Evolutionary conservation across 371 early-diverging fungal species (phyloP).

Genomic region (Mucor circinelloides): DNA sequence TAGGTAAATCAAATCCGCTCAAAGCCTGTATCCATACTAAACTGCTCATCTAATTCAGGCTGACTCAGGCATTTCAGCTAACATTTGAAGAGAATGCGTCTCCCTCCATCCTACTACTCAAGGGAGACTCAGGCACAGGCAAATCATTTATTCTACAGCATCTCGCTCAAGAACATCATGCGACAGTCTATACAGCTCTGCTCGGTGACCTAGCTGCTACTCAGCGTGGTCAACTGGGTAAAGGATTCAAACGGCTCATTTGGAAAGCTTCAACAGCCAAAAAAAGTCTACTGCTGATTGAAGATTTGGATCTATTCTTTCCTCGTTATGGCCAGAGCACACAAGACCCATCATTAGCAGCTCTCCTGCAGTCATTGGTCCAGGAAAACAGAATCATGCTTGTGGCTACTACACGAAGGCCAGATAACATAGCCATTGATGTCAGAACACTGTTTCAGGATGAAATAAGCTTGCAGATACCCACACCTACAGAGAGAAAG

Average conservation of each 20-base stretch:
- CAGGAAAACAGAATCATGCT: not conserved
- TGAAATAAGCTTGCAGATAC: slow-evolving; percentile 47
- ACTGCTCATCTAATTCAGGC: slow-evolving; percentile 12
- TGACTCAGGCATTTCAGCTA: slow-evolving; percentile 42
- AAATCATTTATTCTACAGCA: slow-evolving; percentile 35
- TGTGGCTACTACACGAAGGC: slow-evolving; percentile 15
- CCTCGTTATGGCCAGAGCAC: slow-evolving; percentile 41
- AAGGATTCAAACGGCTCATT: slow-evolving; percentile 36
- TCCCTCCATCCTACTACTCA: slow-evolving; percentile 26
- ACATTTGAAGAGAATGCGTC: slow-evolving; percentile 19
- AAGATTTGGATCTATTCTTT: slow-evolving; percentile 60
- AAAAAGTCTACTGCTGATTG: slow-evolving; percentile 45
- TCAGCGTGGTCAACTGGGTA: slow-evolving; percentile 39
- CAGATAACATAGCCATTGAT: not conserved
- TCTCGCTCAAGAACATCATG: slow-evolving; percentile 26
- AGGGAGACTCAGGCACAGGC: slow-evolving; percentile 50
- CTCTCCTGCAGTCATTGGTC: not conserved
- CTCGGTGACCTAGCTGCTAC: slow-evolving; percentile 43
- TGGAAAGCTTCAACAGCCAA: slow-evolving; percentile 20
- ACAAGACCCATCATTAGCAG: slow-evolving; percentile 9
- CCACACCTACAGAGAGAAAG: slow-evolving; percentile 55
- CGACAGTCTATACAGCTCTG: slow-evolving; percentile 21
- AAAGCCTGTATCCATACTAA: not conserved
- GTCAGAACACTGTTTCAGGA: slow-evolving; percentile 11
- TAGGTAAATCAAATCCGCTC: slow-evolving; percentile 22